phyloP scores from a whole-genome alignment of 1,284 basidiomycete genomes.

The Athelia psychrophila region DNA sequence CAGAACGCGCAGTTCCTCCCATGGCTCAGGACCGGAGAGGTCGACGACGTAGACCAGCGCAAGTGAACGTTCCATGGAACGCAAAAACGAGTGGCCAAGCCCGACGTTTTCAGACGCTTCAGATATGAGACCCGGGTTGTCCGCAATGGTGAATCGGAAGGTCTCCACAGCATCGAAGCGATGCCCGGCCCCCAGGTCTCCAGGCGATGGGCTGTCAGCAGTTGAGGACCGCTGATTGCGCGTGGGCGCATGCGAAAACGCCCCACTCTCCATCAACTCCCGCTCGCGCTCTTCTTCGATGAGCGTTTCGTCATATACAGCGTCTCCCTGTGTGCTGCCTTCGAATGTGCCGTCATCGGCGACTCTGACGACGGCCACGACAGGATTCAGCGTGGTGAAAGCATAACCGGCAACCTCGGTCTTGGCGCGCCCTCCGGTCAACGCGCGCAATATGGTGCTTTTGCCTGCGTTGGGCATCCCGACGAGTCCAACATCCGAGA shows the following conservation, averaged over 20 bases:
- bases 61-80: constrained; percentile 90
- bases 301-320: constrained; percentile 70
- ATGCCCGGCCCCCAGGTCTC: too few species aligned
- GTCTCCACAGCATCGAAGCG: constrained; percentile 60
- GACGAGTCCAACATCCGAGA: constrained; percentile 93
- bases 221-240: constrained; percentile 39
- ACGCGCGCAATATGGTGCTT: constrained; percentile 85
- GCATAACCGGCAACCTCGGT: constrained; percentile 91
- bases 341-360: constrained; percentile 79
- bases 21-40: constrained; percentile 69
- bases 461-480: constrained; percentile 95
- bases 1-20: constrained; percentile 73
- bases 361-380: constrained; percentile 90
- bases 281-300: constrained; percentile 53
- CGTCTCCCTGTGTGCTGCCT: constrained; percentile 48
- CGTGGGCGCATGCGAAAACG: constrained; percentile 44
- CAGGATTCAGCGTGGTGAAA: constrained; percentile 95
- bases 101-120: constrained; percentile 88
- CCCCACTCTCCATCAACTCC: constrained; percentile 47
- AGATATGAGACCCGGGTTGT: constrained; percentile 92
- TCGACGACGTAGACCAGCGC: constrained; percentile 94
- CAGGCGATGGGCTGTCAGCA: constrained; percentile 21
- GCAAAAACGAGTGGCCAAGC: constrained; percentile 91
- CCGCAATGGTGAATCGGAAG: constrained; percentile 92
- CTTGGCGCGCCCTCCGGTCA: constrained; percentile 82